phyloP scores from a whole-genome alignment of 2,329 filamentous ascomycete species.

The Neonectria punicea region DNA sequence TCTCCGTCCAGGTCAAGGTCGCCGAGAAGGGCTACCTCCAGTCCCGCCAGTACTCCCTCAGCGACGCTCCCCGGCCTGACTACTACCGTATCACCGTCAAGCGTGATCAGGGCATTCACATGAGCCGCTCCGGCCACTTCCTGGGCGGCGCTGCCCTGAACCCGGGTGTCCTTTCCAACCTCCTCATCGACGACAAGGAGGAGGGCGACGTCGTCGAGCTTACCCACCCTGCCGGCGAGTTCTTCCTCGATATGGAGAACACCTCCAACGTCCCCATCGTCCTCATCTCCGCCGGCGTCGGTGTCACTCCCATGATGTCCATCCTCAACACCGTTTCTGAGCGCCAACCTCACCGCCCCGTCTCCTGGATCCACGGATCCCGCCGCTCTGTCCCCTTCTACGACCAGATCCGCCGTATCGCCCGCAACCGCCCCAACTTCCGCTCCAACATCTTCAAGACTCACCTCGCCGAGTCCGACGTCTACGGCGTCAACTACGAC shows the following conservation, averaged over 20 bases:
- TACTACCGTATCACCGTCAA: constrained; percentile 80
- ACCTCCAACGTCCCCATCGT: constrained; percentile 58
- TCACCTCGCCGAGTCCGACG: constrained; percentile 56
- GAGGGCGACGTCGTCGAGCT: constrained; percentile 72
- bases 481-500: constrained; percentile 56
- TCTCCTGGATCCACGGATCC: constrained; percentile 70
- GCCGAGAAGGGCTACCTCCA: constrained; percentile 69
- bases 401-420: constrained; percentile 59
- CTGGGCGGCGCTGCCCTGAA: constrained; percentile 52
- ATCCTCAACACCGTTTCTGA: constrained; percentile 67
- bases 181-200: constrained; percentile 70
- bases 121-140: constrained; percentile 41
- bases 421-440: constrained; percentile 49
- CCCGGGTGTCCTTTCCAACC: constrained; percentile 75
- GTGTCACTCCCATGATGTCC: constrained; percentile 68
- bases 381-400: constrained; percentile 64
- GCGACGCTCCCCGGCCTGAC: constrained; percentile 68
- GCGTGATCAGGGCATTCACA: constrained; percentile 66
- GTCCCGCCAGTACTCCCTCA: constrained; percentile 78
- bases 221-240: constrained; percentile 73
- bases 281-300: constrained; percentile 70
- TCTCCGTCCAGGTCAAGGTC: constrained; percentile 70
- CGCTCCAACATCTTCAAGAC: constrained; percentile 62
- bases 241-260: constrained; percentile 61
- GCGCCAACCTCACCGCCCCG: constrained; percentile 56